Base-by-base conservation (phyloP, 805 yeast species). In the Pichia nanzhaoensis region DNA sequence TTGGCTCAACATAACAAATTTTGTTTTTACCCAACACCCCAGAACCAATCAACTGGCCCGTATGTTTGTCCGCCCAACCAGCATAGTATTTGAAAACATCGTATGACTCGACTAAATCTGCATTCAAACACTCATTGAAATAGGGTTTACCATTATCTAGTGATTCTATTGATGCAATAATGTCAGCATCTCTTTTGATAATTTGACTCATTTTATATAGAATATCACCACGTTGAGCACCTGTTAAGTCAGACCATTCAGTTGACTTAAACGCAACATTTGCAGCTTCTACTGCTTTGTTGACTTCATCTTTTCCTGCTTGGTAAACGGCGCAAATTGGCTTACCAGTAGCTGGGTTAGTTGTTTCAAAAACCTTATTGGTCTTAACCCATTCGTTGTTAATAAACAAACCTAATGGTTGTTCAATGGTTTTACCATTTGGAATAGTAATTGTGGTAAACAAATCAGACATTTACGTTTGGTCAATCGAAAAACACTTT, bases 11-110 rank as follows among this genome's bases (percentile, higher is more conserved):
- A 57, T 71, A 74, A 18, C 74, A 71, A 45, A 76, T 66, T 60
- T 78, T 79, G 42, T 71, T 68, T 34, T 49, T 52, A 16, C 64
- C 64, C n/a, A 60, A 48, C 16, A 59, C 55, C 40, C 55, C 56
- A 13, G 57, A 43, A 24, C 64, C 64, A 52, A 80, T 72, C 31
- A 78, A 71, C 49, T 75, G 72, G n/a, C 93, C 93, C 39, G 68
- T 68, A 50, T 77, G 66, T 67, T 85, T 84, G 66, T 84, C 93
- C 47, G 87, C 81, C 78, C 80, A 83, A 22, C 93, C 93, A 30
- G 86, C 90, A 53, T 77, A 75, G 60, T 81, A 82, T 57, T 78
- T 76, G 67, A 80, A 71, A 22, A 75, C 74, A 35, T 55, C 61
- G 46, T 54, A 55, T 27, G 60, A 45, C 53, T 63, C 65, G 13